These are phyloP conservation scores for Dryas octopetala DNA, from an alignment of 306 rosid species.

Conservation along the genomic window DNA sequence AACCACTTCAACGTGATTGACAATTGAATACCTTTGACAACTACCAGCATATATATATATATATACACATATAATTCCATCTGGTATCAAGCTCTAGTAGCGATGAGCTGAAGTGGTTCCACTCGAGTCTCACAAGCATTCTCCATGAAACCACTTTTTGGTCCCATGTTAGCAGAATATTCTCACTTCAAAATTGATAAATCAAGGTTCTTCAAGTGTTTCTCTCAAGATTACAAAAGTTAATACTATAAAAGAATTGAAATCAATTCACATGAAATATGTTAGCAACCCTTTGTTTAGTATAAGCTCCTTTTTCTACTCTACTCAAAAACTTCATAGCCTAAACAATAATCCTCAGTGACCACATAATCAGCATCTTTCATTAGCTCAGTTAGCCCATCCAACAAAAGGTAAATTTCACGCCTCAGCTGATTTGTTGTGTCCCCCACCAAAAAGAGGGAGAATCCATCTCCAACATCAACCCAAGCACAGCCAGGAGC, in stretches of 20 bases:
- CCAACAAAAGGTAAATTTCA: conserved; percentile 54
- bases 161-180: neutral
- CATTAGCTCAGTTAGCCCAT: conserved; percentile 61
- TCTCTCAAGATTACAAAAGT: neutral
- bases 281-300: conserved; percentile 14
- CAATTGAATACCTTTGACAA: too few relatives aligned
- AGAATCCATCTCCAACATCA: conserved; percentile 57
- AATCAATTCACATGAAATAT: neutral
- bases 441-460: conserved; percentile 65
- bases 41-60: too few relatives aligned
- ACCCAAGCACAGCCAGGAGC: conserved; percentile 81
- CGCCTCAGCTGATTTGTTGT: conserved; percentile 48
- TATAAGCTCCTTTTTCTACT: conserved; percentile 23
- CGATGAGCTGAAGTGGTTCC: too few relatives aligned
- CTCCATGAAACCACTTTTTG: neutral
- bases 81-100: too few relatives aligned
- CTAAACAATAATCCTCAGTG: conserved; percentile 36
- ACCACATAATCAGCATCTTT: conserved; percentile 48
- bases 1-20: too few relatives aligned
- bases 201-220: neutral
- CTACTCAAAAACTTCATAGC: conserved; percentile 30
- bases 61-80: too few relatives aligned
- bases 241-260: neutral
- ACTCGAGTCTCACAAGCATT: neutral
- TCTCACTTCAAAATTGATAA: neutral